These are phyloP conservation scores for Parmelia sp. DNA, from an alignment of 495 filamentous ascomycete genomes.

Conservation along the genomic window DNA sequence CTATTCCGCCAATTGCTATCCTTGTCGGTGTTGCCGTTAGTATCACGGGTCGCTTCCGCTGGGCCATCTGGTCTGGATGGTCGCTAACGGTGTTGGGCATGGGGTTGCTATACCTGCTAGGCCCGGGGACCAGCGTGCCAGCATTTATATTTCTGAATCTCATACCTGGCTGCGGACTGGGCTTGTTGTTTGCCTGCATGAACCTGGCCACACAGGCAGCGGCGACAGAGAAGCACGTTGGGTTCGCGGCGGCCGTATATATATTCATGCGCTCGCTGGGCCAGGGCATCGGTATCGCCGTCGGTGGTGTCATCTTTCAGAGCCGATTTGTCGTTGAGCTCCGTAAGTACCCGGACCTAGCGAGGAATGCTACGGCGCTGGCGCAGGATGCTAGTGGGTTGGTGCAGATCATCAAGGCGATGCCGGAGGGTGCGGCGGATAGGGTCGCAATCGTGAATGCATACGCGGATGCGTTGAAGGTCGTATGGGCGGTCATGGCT, in stretches of 20 bases:
- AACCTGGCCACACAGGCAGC: constrained; percentile 46
- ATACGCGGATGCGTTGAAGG: constrained; percentile 31
- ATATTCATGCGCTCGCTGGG: constrained; percentile 52
- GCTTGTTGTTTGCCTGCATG: constrained; percentile 44
- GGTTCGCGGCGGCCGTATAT: constrained; percentile 48
- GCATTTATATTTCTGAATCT: constrained; percentile 47
- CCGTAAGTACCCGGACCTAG: constrained; percentile 28
- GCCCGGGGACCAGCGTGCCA: constrained; percentile 36
- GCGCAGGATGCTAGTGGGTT: constrained; percentile 33
- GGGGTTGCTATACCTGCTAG: constrained; percentile 42
- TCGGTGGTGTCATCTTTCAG: constrained; percentile 45
- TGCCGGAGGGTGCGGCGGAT: constrained; percentile 24
- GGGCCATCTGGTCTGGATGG: constrained; percentile 51
- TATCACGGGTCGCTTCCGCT: constrained; percentile 42
- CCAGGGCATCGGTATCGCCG: constrained; percentile 49
- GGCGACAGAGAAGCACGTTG: constrained; percentile 36
- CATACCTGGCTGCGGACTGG: constrained; percentile 43
- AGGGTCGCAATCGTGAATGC: constrained; percentile 27
- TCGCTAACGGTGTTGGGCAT: constrained; percentile 41
- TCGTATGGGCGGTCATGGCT: constrained; percentile 34
- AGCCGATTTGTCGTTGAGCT: constrained; percentile 28
- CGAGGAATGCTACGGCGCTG: constrained; percentile 29
- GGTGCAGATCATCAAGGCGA: constrained; percentile 34
- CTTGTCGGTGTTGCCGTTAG: constrained; percentile 41
- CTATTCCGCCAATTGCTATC: constrained; percentile 35